Percentiles rank a stretch among this genome's conserved stretches.
These are phyloP conservation scores for Cicer arietinum DNA, from an alignment of 306 rosid genomes.

Conservation along the genomic window DNA sequence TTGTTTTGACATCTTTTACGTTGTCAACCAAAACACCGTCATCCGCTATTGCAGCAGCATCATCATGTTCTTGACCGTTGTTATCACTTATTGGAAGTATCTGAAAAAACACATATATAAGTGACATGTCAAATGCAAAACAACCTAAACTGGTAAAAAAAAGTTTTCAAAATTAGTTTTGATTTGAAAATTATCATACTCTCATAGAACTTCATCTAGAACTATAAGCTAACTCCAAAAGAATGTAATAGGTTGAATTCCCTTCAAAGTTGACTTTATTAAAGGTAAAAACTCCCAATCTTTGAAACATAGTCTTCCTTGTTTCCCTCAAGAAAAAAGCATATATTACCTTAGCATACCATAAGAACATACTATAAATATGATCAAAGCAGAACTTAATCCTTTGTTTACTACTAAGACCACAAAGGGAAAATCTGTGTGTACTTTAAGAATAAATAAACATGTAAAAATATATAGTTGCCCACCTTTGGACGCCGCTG, in stretches of 20 bases:
- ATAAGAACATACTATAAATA: constrained; percentile 13
- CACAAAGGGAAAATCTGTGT: background rate
- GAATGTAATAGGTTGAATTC: constrained; percentile 41
- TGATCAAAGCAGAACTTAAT: constrained; percentile 5
- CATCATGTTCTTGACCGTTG: constrained; percentile 53
- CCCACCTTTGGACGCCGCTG: constrained; percentile 85
- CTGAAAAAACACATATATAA: constrained; percentile 54
- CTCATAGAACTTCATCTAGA: constrained; percentile 43
- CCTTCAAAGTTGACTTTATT: constrained; percentile 39
- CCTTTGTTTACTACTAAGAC: constrained; percentile 4
- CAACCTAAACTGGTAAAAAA: constrained; percentile 6
- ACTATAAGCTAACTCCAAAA: constrained; percentile 44
- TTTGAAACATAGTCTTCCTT: constrained; percentile 41
- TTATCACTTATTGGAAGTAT: constrained; percentile 58
- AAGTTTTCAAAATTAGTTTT: constrained; percentile 14
- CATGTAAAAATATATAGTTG: background rate
- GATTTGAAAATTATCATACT: constrained; percentile 35
- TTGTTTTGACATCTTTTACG: constrained; percentile 41
- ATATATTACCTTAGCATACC: constrained; percentile 29
- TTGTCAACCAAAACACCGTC: constrained; percentile 51
- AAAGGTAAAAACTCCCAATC: constrained; percentile 34
- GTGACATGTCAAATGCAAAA: constrained; percentile 30
- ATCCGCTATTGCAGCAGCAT: constrained; percentile 41
- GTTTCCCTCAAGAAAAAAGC: constrained; percentile 23
- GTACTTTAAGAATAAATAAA: background rate